These are phyloP conservation scores for Gastroboletus turbinatus DNA, from an alignment of 1,284 basidiomycete species.

Conservation along the genomic window DNA sequence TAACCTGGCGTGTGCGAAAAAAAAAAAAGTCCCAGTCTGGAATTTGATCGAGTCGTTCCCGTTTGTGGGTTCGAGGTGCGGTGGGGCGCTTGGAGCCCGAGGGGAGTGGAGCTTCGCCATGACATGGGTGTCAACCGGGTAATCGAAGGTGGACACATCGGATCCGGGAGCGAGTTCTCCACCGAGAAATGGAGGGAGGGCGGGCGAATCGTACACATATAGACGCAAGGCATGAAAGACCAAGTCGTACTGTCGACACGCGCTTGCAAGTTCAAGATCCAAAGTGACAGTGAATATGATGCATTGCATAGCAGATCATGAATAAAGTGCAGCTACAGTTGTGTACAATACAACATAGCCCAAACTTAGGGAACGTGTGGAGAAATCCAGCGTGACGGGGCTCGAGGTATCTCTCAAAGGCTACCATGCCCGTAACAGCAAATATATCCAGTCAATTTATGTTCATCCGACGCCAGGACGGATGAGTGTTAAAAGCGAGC, in stretches of 20 bases:
- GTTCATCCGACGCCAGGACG: slow-evolving; percentile 8
- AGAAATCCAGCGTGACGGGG: neutral
- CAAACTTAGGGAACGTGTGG: neutral
- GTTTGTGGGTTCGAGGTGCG: too few species aligned
- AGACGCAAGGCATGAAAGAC: neutral
- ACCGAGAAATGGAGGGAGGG: too few species aligned
- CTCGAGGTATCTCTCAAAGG: slow-evolving; percentile 11
- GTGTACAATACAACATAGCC: neutral
- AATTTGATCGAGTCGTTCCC: too few species aligned
- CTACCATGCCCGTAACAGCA: neutral
- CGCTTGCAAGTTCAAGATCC: neutral
- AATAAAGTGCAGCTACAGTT: slow-evolving; percentile 11
- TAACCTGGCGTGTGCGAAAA: too few species aligned
- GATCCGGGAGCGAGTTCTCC: neutral
- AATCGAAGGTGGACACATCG: neutral
- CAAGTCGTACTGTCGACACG: neutral
- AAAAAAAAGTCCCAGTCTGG: too few species aligned
- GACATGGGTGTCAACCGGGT: too few species aligned
- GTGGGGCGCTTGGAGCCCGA: too few species aligned
- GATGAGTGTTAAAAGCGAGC: neutral
- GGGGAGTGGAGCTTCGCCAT: neutral
- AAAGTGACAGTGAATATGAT: neutral
- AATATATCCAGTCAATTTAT: neutral
- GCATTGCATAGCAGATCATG: slow-evolving; percentile 2
- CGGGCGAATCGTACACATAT: neutral